Conservation (phyloP, 768 basidiomycete species). For the Mycena albidolilacea region DNA sequence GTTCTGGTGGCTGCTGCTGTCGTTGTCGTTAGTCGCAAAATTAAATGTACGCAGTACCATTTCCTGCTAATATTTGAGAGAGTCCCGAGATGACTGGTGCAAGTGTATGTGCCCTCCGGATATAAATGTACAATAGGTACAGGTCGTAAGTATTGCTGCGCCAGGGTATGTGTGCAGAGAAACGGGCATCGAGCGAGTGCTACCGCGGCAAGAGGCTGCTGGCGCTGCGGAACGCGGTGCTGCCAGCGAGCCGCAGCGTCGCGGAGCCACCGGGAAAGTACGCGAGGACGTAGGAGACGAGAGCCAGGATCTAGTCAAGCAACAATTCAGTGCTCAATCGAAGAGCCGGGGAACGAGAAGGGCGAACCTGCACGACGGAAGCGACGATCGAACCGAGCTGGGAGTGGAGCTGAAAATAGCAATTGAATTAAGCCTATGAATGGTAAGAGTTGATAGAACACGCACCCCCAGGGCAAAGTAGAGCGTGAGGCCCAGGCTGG, state of each 20-base stretch:
- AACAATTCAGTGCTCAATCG: background rate
- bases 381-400: constrained; percentile 89
- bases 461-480: constrained; percentile 93
- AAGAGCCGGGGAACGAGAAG: background rate
- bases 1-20: background rate
- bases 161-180: background rate
- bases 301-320: constrained; percentile 74
- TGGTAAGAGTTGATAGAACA: constrained; percentile 31
- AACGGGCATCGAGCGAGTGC: constrained; percentile 22
- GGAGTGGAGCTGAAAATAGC: constrained; percentile 73
- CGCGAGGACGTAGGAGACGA: constrained; percentile 91
- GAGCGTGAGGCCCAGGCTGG: constrained; percentile 87
- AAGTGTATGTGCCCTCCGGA: constrained; percentile 10
- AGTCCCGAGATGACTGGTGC: background rate
- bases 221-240: constrained; percentile 87
- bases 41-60: constrained; percentile 7
- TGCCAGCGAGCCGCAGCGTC: constrained; percentile 85
- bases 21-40: background rate
- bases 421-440: constrained; percentile 9
- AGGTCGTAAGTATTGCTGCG: constrained; percentile 10
- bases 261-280: constrained; percentile 95
- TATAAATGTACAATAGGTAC: constrained; percentile 12
- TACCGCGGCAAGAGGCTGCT: constrained; percentile 86
- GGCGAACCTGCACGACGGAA: constrained; percentile 82
- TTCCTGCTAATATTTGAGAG: background rate